A percentile compares a stretch with the other conserved stretches of the same genome.
phyloP scores from a whole-genome alignment of 768 basidiomycete genomes.

The Rubroboletus pulcherrimus region DNA sequence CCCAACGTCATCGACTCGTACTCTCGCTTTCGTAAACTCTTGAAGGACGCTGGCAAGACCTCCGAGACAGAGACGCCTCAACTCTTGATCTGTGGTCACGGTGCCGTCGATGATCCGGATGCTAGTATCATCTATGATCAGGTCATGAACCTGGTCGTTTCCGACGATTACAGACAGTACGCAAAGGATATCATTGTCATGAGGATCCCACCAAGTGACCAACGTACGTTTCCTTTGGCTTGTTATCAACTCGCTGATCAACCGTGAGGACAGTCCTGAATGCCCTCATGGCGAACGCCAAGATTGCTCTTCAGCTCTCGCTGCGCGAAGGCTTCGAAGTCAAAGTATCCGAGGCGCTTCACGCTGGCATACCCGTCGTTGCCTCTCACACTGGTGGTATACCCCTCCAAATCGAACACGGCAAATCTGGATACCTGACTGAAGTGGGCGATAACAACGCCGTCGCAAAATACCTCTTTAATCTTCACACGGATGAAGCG shows the following conservation, averaged over 20 bases:
- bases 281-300: constrained; percentile 82
- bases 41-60: constrained; percentile 43
- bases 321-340: constrained; percentile 96
- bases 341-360: constrained; percentile 94
- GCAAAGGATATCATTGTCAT: constrained; percentile 71
- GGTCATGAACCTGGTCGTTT: constrained; percentile 56
- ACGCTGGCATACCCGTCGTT: constrained; percentile 84
- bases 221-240: constrained; percentile 47
- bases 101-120: constrained; percentile 93
- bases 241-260: constrained; percentile 1
- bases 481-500: constrained; percentile 71
- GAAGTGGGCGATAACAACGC: constrained; percentile 69
- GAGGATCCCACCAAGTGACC: constrained; percentile 78
- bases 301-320: constrained; percentile 88
- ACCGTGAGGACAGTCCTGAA: constrained; percentile 59
- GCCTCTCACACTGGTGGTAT: constrained; percentile 88
- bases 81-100: constrained; percentile 83
- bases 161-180: constrained; percentile 49
- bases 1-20: constrained; percentile 87
- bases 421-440: constrained; percentile 84
- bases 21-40: constrained; percentile 69
- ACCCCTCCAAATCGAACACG: constrained; percentile 85
- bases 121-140: constrained; percentile 89
- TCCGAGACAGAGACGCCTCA: constrained; percentile 61
- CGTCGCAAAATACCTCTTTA: constrained; percentile 72